phyloP scores from a whole-genome alignment of 805 yeast genomes.

The Teunomyces stri region DNA sequence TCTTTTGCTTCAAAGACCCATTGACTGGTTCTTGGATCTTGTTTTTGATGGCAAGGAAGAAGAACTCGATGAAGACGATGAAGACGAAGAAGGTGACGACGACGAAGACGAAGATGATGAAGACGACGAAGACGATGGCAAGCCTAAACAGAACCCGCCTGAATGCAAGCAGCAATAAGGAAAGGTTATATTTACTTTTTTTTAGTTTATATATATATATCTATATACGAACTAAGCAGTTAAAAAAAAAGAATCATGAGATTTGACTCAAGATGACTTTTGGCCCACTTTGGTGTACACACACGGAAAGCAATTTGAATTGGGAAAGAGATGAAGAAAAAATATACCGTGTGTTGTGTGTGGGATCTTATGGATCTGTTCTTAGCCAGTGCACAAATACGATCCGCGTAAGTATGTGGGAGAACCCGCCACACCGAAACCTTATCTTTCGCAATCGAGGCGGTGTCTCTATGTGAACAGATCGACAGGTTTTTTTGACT shows the following conservation, averaged over 20 bases:
- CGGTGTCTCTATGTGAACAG: not conserved
- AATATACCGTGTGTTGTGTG: too few relatives aligned
- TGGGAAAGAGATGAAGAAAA: too few relatives aligned
- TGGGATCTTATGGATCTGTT: too few relatives aligned
- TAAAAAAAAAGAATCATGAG: too few relatives aligned
- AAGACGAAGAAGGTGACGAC: conserved; percentile 60
- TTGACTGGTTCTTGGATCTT: conserved; percentile 98
- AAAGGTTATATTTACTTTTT: not conserved
- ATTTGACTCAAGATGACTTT: too few relatives aligned
- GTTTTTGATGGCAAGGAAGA: conserved; percentile 70
- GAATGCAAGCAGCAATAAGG: conserved; percentile 70
- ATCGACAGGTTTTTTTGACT: not conserved
- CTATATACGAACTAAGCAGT: not conserved
- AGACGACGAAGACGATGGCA: conserved; percentile 62
- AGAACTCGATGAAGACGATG: conserved; percentile 63
- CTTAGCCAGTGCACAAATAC: too few relatives aligned
- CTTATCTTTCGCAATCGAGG: not conserved
- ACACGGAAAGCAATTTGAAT: too few relatives aligned
- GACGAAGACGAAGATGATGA: conserved; percentile 61
- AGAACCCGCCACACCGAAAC: not conserved
- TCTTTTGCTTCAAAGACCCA: conserved; percentile 90
- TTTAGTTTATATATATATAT: not conserved
- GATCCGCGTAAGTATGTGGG: not conserved
- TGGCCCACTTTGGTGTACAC: too few relatives aligned
- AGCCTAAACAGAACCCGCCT: conserved; percentile 61